phyloP scores from a whole-genome alignment of 352 stramenopile species.

The Phytopythium oedochilum region DNA sequence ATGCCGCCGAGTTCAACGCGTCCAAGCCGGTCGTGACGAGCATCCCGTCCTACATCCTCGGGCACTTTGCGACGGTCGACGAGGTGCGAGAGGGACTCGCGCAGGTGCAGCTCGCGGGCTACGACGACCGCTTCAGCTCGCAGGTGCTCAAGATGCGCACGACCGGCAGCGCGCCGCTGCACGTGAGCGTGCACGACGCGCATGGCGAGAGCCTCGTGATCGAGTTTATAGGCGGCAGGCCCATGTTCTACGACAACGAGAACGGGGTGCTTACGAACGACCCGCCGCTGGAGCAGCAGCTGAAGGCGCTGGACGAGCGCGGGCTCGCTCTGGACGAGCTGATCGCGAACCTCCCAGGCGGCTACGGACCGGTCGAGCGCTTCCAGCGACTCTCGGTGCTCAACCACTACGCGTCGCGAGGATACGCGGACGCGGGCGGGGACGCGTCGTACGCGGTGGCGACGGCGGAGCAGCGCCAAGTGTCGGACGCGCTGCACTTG shows the following conservation, averaged over 20 bases:
- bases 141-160: slow-evolving; percentile 17
- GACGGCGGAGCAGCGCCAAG: slow-evolving; percentile 41
- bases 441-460: slow-evolving; percentile 44
- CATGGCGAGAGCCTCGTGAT: slow-evolving; percentile 63
- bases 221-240: slow-evolving; percentile 55
- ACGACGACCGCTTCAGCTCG: slow-evolving; percentile 26
- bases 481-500: slow-evolving; percentile 58
- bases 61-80: slow-evolving; percentile 58
- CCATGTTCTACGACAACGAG: slow-evolving; percentile 55
- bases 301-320: slow-evolving; percentile 11
- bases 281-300: slow-evolving; percentile 45
- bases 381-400: slow-evolving; percentile 69
- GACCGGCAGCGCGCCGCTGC: slow-evolving; percentile 30
- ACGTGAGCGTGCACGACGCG: slow-evolving; percentile 61
- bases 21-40: slow-evolving; percentile 52
- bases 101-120: slow-evolving; percentile 50
- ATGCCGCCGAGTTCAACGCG: slow-evolving; percentile 15
- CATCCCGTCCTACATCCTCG: slow-evolving; percentile 64
- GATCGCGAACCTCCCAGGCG: slow-evolving; percentile 27
- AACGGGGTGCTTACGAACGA: slow-evolving; percentile 71
- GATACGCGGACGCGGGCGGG: slow-evolving; percentile 26
- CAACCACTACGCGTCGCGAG: slow-evolving; percentile 31
- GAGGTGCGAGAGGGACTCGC: slow-evolving; percentile 48
- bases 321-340: background rate
- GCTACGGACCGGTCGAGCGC: slow-evolving; percentile 47